Base-by-base conservation (phyloP, 371 early-diverging fungal species). In the Apophysomyces trapeziformis region DNA sequence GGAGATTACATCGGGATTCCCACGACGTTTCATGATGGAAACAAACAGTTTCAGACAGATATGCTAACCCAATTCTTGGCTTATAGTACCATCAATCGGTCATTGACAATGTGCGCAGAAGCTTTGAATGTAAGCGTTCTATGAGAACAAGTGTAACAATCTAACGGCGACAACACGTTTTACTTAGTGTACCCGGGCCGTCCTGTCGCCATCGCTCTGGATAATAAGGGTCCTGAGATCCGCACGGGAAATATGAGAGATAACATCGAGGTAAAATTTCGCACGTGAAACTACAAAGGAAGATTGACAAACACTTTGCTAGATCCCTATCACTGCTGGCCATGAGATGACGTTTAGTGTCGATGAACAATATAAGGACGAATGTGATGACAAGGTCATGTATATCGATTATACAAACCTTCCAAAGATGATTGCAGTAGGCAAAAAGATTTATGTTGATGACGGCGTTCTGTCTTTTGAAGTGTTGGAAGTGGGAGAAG, bases 141-240 rank as follows among this genome's bases (percentile, higher is more conserved):
- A 50, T 16, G 21, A 26, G 21, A 37, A 38, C 18, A 14, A 7
- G 8, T 43, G 47, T 9, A 47, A n/a, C 18, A 6, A 50, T 21
- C 16, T 50, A 18, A 50, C n/a, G 1, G 18, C 9, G 21, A 18
- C 54, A 8, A 13, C 1, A 2, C 41, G 13, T 41, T 21, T 21
- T 26, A 50, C 32, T 26, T 18, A 83, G 86, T 82, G 35, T 75
- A 79, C 66, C 88, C 85, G 63, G 92, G 89, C 38, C 84, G 87
- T 63, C 89, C 92, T 47, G 87, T 94, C 44, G 95, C 93, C 63
- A 92, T 96, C 73, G 92, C 95, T 39, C 83, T 96, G 47, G 96
- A 93, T 72, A 92, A 91, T 67, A 96, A 93, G 76, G 95, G 92
- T 14, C 92, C 92, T 45, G 94, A 92, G 75, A 93, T 94, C 84